Evolutionary conservation across 495 filamentous ascomycete species (phyloP).

Genomic region (Hypoxylon cercidicola): DNA sequence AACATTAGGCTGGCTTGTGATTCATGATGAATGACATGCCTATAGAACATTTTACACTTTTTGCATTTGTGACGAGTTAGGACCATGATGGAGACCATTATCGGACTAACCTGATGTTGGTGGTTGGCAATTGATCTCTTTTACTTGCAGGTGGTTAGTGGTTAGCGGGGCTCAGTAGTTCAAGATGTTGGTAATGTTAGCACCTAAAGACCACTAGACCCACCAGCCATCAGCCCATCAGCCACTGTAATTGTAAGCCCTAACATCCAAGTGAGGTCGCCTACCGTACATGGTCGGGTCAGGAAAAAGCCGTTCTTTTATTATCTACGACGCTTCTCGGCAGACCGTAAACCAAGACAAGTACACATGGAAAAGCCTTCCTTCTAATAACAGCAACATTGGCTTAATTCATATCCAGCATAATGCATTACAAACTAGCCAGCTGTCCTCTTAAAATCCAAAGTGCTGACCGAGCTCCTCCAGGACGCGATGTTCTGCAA

Average conservation of each 20-base stretch:
- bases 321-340: slow-evolving; percentile 17
- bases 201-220: slow-evolving; percentile 24
- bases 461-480: slow-evolving; percentile 21
- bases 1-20: slow-evolving; percentile 15
- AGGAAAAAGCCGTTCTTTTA: slow-evolving; percentile 33
- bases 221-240: slow-evolving; percentile 21
- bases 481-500: slow-evolving; percentile 1
- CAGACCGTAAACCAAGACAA: neutral
- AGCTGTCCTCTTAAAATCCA: slow-evolving; percentile 17
- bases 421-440: slow-evolving; percentile 13
- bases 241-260: slow-evolving; percentile 8
- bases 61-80: too few species aligned
- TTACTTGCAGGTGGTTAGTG: slow-evolving; percentile 1
- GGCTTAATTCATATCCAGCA: slow-evolving; percentile 6
- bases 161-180: neutral
- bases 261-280: slow-evolving; percentile 9
- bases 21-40: neutral
- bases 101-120: too few species aligned
- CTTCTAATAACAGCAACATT: slow-evolving; percentile 16
- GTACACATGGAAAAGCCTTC: slow-evolving; percentile 7
- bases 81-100: too few species aligned
- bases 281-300: slow-evolving; percentile 13
- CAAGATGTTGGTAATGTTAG: slow-evolving; percentile 7
- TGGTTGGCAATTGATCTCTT: too few species aligned
- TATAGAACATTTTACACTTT: too few species aligned